Evolutionary conservation across 495 filamentous ascomycete species (phyloP), one percentile per base, ranked within the genome.

Genomic region (Talaromyces stipitatus): DNA sequence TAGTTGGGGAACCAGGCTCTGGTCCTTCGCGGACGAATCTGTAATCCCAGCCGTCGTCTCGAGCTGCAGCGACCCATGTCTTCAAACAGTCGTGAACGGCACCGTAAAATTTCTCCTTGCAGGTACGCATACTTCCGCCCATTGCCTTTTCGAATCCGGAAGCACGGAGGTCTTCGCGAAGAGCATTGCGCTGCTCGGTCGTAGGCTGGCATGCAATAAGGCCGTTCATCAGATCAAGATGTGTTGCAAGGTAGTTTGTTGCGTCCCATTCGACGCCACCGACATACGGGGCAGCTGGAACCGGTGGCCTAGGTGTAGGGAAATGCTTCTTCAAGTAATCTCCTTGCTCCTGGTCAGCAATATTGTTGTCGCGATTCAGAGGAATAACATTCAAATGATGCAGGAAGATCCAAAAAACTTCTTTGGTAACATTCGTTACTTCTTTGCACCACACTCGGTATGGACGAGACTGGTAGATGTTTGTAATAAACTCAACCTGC

Each of bases 191-290:
- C 50, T 91, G 84, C 14, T 82, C 76, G 1, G 60, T 59, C 1
- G 87, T 86, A 2, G 90, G 87, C 5, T 94, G 77, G 53, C 84
- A 90, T n/a, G 94, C 89, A 60, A 97, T 71, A 56, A 97, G 80
- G 29, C 88, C 94, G 68, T 97, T 98, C 43, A 97, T 64, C 14
- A 98, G 83, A 72, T 97, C 95, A 10, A 98, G 76, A 64, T 98
- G 95, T 5, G 86, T 84, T 28, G 92, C 89, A 14, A 98, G 77
- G 64, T 98, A 98, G 70, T 92, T 96, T 9, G 94, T 97, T 9
- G 94, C 92, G 68, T 98, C 94, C 95, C 95, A 98, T 73, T 98
- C 94, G 11, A 98, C 94, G 50, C 95, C 94, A 38, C 94, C 95
- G 47, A 98, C 91, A 68, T 97, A 97, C 8, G 94, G 95, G 16